These are phyloP conservation scores for Letharia lupina DNA, from an alignment of 495 filamentous ascomycete genomes.

Conservation along the genomic window DNA sequence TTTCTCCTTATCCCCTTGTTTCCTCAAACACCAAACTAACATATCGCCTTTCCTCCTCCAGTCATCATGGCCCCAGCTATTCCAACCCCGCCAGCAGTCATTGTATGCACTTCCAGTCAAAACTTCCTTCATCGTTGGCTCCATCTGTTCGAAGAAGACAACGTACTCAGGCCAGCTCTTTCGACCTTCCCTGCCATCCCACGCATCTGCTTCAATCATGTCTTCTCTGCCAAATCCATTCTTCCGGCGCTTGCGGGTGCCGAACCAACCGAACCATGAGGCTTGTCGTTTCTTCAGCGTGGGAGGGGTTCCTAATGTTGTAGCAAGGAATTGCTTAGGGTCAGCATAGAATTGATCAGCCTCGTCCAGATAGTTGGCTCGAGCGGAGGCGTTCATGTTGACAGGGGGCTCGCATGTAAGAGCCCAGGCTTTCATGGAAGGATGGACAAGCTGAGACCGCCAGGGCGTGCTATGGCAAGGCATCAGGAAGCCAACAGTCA, in stretches of 20 bases:
- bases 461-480: slow-evolving; percentile 98
- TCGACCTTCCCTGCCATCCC: slow-evolving; percentile 27
- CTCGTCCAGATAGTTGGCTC: slow-evolving; percentile 69
- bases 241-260: slow-evolving; percentile 27
- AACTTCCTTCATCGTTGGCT: slow-evolving; percentile 39
- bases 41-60: slow-evolving; percentile 76
- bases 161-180: slow-evolving; percentile 53
- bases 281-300: slow-evolving; percentile 14
- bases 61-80: slow-evolving; percentile 83
- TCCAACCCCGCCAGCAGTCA: slow-evolving; percentile 66
- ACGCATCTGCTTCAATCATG: slow-evolving; percentile 14
- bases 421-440: slow-evolving; percentile 71
- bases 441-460: slow-evolving; percentile 75
- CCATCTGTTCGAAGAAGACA: slow-evolving; percentile 56
- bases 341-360: slow-evolving; percentile 81
- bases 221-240: slow-evolving; percentile 21
- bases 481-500: slow-evolving; percentile 84
- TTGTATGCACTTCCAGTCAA: slow-evolving; percentile 52
- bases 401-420: slow-evolving; percentile 88
- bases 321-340: slow-evolving; percentile 50
- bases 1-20: slow-evolving; percentile 16
- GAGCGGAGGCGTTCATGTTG: slow-evolving; percentile 46
- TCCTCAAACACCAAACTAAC: slow-evolving; percentile 62
- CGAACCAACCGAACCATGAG: slow-evolving; percentile 17
- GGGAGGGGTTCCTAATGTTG: slow-evolving; percentile 38